Percentiles rank a stretch among this genome's conserved stretches.
phyloP scores from a whole-genome alignment of 495 filamentous ascomycete species.

The Aspergillus steynii region DNA sequence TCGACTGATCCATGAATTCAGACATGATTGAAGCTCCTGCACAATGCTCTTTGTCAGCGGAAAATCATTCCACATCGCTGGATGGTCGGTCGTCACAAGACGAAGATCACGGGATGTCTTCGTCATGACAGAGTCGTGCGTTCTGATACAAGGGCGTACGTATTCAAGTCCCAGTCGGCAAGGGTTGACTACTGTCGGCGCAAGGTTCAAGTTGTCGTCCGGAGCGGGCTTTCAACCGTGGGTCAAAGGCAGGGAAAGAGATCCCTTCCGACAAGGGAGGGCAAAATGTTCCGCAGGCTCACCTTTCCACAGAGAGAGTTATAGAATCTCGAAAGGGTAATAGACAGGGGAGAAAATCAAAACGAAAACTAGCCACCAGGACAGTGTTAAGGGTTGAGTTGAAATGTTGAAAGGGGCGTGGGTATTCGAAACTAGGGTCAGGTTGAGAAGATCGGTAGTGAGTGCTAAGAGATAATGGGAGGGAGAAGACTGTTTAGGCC shows the following conservation, averaged over 20 bases:
- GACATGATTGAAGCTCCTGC: not conserved
- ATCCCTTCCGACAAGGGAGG: not conserved
- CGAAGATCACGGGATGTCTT: not conserved
- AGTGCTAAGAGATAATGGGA: not conserved
- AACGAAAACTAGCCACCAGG: not conserved
- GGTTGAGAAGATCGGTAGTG: not conserved
- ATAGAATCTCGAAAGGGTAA: not conserved
- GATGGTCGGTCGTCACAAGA: not conserved
- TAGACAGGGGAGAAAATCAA: not conserved
- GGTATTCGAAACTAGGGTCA: not conserved
- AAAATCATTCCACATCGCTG: not conserved
- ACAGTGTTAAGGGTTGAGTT: not conserved
- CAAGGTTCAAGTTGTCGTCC: not conserved
- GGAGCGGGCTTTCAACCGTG: not conserved
- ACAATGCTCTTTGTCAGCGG: not conserved
- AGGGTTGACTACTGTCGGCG: not conserved
- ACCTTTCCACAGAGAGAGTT: not conserved
- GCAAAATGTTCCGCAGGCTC: not conserved
- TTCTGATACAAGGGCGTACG: not conserved
- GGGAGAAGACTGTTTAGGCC: not conserved
- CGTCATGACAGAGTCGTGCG: not conserved
- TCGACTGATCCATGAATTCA: slow-evolving; percentile 22
- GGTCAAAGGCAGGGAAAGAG: not conserved
- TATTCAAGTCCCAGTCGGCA: not conserved
- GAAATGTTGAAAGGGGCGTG: not conserved